Percentiles rank a stretch among this genome's conserved stretches.
These are phyloP conservation scores for Prinsepia uniflora DNA, from an alignment of 306 rosid genomes.

Conservation along the genomic window DNA sequence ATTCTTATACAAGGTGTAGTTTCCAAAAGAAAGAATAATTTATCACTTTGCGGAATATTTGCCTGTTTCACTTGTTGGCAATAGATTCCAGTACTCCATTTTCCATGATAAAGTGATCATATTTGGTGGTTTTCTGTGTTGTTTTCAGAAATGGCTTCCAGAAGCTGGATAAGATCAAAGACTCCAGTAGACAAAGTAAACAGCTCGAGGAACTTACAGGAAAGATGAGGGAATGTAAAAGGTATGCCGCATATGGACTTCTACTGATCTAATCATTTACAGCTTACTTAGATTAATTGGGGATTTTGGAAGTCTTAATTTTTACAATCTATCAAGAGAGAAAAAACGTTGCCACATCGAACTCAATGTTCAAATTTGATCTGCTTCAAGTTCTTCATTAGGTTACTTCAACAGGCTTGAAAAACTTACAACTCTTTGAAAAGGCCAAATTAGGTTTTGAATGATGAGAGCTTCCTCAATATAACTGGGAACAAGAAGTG, in stretches of 20 bases:
- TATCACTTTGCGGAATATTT: not conserved
- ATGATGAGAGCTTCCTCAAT: not conserved
- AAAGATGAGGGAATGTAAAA: conserved; percentile 95
- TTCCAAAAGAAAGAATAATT: not conserved
- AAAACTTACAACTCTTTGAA: not conserved
- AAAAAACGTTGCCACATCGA: not conserved
- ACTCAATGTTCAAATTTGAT: not conserved
- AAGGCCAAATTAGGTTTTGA: not conserved
- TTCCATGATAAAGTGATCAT: not conserved
- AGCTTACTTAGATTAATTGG: not conserved
- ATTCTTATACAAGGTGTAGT: not conserved
- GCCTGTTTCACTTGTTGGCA: not conserved
- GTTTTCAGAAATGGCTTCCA: conserved; percentile 90
- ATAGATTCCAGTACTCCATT: not conserved
- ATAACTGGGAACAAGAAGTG: not conserved
- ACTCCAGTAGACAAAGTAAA: conserved; percentile 84
- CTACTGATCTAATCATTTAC: not conserved
- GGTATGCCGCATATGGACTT: conserved; percentile 36
- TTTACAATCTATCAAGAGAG: not conserved
- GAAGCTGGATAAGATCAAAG: conserved; percentile 90
- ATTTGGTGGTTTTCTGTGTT: conserved; percentile 12
- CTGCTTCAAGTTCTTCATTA: not conserved
- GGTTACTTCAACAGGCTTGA: not conserved
- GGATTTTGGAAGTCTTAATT: not conserved
- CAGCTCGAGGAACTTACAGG: conserved; percentile 94